A percentile compares a stretch with the other conserved stretches of the same genome.
Conservation (phyloP, 768 basidiomycete genomes). For the Lactifluus hygrophoroides region DNA sequence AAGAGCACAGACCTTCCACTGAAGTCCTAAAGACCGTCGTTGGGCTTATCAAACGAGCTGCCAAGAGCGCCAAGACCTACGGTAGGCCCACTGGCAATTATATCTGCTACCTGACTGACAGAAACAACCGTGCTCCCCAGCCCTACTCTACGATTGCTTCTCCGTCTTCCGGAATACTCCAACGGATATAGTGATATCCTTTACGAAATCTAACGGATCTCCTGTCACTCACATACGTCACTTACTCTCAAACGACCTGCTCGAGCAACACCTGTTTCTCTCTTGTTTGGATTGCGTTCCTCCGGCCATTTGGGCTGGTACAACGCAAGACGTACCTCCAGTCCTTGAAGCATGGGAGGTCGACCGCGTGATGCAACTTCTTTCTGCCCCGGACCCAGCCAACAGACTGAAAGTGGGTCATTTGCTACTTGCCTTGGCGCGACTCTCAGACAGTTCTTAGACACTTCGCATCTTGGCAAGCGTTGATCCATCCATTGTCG, state of each 20-base stretch:
- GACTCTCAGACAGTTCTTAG: constrained; percentile 30
- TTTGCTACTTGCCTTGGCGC: neutral
- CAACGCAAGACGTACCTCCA: constrained; percentile 37
- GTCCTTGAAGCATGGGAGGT: constrained; percentile 68
- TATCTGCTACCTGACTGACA: neutral
- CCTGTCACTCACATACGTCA: constrained; percentile 43
- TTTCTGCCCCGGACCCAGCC: constrained; percentile 49
- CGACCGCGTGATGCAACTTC: constrained; percentile 56
- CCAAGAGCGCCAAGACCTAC: neutral
- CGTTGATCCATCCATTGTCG: constrained; percentile 52
- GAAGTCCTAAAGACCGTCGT: constrained; percentile 11
- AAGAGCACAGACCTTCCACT: constrained; percentile 8
- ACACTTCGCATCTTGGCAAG: constrained; percentile 48
- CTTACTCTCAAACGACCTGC: constrained; percentile 50
- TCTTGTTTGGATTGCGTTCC: constrained; percentile 53
- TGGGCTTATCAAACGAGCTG: constrained; percentile 12
- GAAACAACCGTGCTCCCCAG: neutral
- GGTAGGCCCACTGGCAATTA: neutral
- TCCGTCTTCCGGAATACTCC: constrained; percentile 10
- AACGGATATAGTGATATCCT: constrained; percentile 2
- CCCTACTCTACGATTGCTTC: constrained; percentile 12
- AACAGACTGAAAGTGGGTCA: constrained; percentile 50
- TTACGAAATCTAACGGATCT: constrained; percentile 8
- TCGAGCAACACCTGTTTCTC: constrained; percentile 60
- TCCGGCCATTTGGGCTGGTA: constrained; percentile 62